Conservation (phyloP, 1,284 basidiomycete genomes). For the Fistulina hepatica region DNA sequence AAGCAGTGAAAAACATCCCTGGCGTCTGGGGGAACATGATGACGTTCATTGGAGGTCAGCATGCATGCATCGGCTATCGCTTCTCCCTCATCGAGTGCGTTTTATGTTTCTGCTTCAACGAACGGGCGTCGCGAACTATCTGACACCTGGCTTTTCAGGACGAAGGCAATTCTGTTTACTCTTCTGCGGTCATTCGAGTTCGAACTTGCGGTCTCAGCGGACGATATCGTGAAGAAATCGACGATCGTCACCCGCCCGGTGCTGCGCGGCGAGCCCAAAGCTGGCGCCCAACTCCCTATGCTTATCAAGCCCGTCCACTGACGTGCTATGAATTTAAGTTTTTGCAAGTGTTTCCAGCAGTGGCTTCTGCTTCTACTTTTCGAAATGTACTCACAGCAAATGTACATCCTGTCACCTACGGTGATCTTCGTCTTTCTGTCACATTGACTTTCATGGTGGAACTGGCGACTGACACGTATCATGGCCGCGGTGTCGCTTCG, state of each 20-base stretch:
- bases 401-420: too few relatives aligned
- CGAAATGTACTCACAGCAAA: too few relatives aligned
- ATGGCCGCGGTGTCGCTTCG: too few relatives aligned
- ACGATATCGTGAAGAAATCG: conserved; percentile 12
- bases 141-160: not conserved
- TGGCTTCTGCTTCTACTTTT: too few relatives aligned
- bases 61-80: conserved; percentile 13
- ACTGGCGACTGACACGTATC: too few relatives aligned
- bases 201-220: conserved; percentile 26
- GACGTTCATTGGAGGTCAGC: conserved; percentile 11
- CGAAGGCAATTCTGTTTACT: conserved; percentile 26
- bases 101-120: not conserved
- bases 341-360: too few relatives aligned
- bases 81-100: conserved; percentile 8
- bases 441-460: too few relatives aligned
- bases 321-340: too few relatives aligned
- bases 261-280: conserved; percentile 2
- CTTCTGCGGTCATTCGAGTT: conserved; percentile 39
- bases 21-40: conserved; percentile 29
- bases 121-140: not conserved
- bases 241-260: conserved; percentile 4
- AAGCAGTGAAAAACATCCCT: conserved; percentile 35
- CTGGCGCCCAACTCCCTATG: conserved; percentile 1
- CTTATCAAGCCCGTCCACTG: not conserved
- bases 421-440: too few relatives aligned